These are phyloP conservation scores for Echeveria elegans DNA, from an alignment of 164 flowering plant genomes.

Conservation along the genomic window DNA sequence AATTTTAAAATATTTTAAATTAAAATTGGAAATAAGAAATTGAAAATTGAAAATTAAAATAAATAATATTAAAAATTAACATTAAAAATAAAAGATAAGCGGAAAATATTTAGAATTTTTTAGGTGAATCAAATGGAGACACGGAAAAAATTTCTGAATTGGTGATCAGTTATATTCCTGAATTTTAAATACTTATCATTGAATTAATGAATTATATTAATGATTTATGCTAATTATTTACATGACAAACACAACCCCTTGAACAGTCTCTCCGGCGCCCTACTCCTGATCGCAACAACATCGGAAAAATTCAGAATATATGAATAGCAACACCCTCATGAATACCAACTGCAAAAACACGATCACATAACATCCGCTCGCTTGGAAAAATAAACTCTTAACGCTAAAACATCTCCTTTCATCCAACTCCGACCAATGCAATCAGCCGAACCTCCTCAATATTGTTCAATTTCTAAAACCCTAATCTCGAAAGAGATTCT, in stretches of 20 bases:
- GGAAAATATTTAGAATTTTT: too few relatives aligned
- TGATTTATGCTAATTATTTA: too few relatives aligned
- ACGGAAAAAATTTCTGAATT: too few relatives aligned
- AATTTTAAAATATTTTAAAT: too few relatives aligned
- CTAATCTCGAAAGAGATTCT: constrained; percentile 69
- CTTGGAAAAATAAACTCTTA: constrained; percentile 73
- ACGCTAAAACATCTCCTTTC: constrained; percentile 43
- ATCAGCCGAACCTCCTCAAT: constrained; percentile 69
- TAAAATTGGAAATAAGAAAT: too few relatives aligned
- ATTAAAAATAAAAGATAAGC: too few relatives aligned
- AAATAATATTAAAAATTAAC: too few relatives aligned
- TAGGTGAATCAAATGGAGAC: too few relatives aligned
- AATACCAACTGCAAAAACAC: constrained; percentile 69
- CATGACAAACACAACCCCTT: constrained; percentile 67
- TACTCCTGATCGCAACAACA: constrained; percentile 58
- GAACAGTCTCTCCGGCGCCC: constrained; percentile 78
- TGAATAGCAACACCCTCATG: constrained; percentile 87
- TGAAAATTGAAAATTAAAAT: too few relatives aligned
- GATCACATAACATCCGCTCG: constrained; percentile 75
- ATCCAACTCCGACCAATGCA: constrained; percentile 78
- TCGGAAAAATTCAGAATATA: constrained; percentile 73
- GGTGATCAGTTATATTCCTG: too few relatives aligned
- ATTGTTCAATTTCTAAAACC: constrained; percentile 60
- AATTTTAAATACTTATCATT: too few relatives aligned
- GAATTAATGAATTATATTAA: too few relatives aligned